Percentiles rank a stretch among this genome's conserved stretches.
Conservation (phyloP, 176 grass and related monocot genomes). For the Tillandsia fasciculata region DNA sequence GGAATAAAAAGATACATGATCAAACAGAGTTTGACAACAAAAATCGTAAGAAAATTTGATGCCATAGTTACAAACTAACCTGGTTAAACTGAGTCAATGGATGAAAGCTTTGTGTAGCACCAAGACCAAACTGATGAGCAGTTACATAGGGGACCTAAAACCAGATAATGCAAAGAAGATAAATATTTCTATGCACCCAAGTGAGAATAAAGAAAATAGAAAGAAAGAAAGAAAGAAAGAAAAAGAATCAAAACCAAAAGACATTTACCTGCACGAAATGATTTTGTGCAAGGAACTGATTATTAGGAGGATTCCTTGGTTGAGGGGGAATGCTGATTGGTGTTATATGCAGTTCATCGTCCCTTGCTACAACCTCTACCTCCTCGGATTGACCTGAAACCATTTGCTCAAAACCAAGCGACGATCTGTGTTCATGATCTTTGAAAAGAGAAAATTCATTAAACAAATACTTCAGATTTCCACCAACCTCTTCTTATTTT, state of each 20-base stretch:
- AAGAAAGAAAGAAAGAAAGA: background rate
- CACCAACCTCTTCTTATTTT: conserved; percentile 65
- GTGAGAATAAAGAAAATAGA: background rate
- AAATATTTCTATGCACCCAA: background rate
- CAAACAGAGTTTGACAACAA: background rate
- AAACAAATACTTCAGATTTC: conserved; percentile 4
- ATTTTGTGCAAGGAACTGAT: conserved; percentile 57
- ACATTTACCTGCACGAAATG: conserved; percentile 57
- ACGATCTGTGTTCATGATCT: conserved; percentile 1
- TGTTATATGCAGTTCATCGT: conserved; percentile 35
- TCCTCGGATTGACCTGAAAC: conserved; percentile 27
- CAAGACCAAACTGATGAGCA: conserved; percentile 65
- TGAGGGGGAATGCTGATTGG: conserved; percentile 34
- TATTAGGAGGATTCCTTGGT: conserved; percentile 25
- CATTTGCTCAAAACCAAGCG: conserved; percentile 5
- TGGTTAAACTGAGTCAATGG: conserved; percentile 70
- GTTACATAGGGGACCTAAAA: conserved; percentile 52
- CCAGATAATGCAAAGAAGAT: conserved; percentile 18
- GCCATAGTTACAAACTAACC: conserved; percentile 30
- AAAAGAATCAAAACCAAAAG: conserved; percentile 10
- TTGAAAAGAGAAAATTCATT: background rate
- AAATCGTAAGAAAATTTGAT: background rate
- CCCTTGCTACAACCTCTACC: conserved; percentile 38
- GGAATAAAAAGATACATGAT: no score
- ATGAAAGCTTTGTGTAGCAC: conserved; percentile 62